Evolutionary conservation across 73 alveolate genomes (phyloP).

Genomic region (Uronychia setigera): DNA sequence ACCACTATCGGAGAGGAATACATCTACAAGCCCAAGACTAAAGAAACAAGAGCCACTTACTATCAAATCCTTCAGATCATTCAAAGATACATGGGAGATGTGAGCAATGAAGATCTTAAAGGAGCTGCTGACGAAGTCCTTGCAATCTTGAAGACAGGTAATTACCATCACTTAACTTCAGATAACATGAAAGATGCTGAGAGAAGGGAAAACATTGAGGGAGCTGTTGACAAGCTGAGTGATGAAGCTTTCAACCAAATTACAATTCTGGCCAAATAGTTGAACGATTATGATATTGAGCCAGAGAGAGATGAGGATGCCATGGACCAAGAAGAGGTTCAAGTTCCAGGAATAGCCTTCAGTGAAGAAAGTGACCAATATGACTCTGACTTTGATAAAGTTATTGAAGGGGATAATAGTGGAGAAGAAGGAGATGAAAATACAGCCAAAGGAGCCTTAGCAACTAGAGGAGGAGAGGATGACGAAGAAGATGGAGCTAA

Average conservation of each 20-base stretch:
- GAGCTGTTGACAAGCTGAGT: conserved; percentile 77
- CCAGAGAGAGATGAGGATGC: conserved; percentile 55
- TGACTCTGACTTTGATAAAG: conserved; percentile 37
- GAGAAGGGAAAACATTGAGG: conserved; percentile 82
- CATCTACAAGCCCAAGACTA: conserved; percentile 91
- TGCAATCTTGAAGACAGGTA: conserved; percentile 74
- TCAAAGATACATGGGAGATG: conserved; percentile 84
- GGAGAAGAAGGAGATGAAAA: conserved; percentile 22
- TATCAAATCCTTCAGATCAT: conserved; percentile 76
- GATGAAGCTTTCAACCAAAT: conserved; percentile 78
- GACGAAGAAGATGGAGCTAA: conserved; percentile 37
- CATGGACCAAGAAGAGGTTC: conserved; percentile 51
- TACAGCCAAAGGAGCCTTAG: conserved; percentile 5
- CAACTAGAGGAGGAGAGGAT: conserved; percentile 4
- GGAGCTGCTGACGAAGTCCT: conserved; percentile 91
- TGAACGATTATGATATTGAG: conserved; percentile 79
- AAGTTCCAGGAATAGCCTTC: conserved; percentile 54
- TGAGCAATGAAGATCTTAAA: conserved; percentile 72
- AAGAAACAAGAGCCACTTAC: conserved; percentile 88
- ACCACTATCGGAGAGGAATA: conserved; percentile 59
- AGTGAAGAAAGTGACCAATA: conserved; percentile 65
- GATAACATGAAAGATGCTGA: conserved; percentile 79
- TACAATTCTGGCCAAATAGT: conserved; percentile 67
- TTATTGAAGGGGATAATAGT: conserved; percentile 36
- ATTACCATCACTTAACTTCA: background rate